phyloP scores from a whole-genome alignment of 805 yeast genomes.

The Kazachstania africana region DNA sequence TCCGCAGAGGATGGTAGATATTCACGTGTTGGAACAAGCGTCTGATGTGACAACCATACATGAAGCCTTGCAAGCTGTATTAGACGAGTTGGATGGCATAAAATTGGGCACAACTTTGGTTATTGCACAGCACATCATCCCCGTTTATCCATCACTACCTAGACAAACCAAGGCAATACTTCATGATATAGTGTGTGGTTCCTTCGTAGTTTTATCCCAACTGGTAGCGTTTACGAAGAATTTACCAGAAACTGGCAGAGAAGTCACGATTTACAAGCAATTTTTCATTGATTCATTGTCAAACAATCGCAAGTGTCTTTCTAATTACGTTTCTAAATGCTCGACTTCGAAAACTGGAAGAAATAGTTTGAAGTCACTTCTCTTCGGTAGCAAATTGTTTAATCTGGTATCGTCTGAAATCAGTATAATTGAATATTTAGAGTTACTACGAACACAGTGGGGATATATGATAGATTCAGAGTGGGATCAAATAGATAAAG shows the following conservation, averaged over 20 bases:
- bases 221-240: slow-evolving; percentile 7
- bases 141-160: slow-evolving; percentile 17
- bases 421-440: slow-evolving; percentile 13
- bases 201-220: slow-evolving; percentile 13
- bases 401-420: slow-evolving; percentile 13
- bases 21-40: slow-evolving; percentile 1
- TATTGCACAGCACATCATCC: slow-evolving; percentile 12
- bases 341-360: neutral
- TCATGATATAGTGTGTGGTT: slow-evolving; percentile 3
- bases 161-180: slow-evolving; percentile 3
- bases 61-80: neutral
- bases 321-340: slow-evolving; percentile 5
- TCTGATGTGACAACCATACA: slow-evolving; percentile 4
- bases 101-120: slow-evolving; percentile 6
- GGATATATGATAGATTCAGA: slow-evolving; percentile 4
- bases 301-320: slow-evolving; percentile 5
- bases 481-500: neutral
- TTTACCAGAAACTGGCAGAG: slow-evolving; percentile 6
- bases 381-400: slow-evolving; percentile 26
- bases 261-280: slow-evolving; percentile 4
- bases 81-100: neutral
- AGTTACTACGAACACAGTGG: slow-evolving; percentile 14
- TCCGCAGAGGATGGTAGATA: neutral
- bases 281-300: slow-evolving; percentile 9
- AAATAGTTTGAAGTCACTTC: slow-evolving; percentile 9